phyloP scores from a whole-genome alignment of 2,329 filamentous ascomycete species.

The Grosmannia penicillata region DNA sequence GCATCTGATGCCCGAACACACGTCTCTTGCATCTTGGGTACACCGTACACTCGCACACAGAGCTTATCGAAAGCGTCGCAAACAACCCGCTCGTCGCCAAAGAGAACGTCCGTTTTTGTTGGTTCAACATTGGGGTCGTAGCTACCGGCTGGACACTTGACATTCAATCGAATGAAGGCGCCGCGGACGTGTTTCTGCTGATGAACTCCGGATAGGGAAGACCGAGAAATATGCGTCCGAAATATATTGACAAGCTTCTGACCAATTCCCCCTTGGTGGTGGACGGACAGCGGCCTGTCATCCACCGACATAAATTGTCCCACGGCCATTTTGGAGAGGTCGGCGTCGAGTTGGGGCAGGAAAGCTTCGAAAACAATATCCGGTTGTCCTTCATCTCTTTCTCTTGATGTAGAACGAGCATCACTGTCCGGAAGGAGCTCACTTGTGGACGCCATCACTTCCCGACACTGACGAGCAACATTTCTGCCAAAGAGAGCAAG shows the following conservation, averaged over 20 bases:
- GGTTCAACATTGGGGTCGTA: conserved; percentile 64
- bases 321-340: conserved; percentile 27
- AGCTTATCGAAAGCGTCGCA: conserved; percentile 30
- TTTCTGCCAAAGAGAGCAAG: conserved; percentile 45
- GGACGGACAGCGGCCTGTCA: conserved; percentile 43
- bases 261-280: conserved; percentile 38
- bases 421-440: background rate
- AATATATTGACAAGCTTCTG: conserved; percentile 44
- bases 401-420: too few relatives aligned
- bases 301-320: conserved; percentile 54
- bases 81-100: conserved; percentile 36
- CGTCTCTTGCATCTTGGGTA: background rate
- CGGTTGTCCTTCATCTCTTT: background rate
- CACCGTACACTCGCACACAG: conserved; percentile 24
- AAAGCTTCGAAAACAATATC: conserved; percentile 38
- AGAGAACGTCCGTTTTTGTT: conserved; percentile 57
- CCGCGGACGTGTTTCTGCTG: conserved; percentile 21
- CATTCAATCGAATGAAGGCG: conserved; percentile 49
- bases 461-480: conserved; percentile 6
- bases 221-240: conserved; percentile 29
- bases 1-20: background rate
- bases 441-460: background rate
- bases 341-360: conserved; percentile 36
- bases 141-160: conserved; percentile 42
- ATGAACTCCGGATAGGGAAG: background rate